These are phyloP conservation scores for Podaxis pistillaris DNA, from an alignment of 768 basidiomycete species.

Conservation along the genomic window DNA sequence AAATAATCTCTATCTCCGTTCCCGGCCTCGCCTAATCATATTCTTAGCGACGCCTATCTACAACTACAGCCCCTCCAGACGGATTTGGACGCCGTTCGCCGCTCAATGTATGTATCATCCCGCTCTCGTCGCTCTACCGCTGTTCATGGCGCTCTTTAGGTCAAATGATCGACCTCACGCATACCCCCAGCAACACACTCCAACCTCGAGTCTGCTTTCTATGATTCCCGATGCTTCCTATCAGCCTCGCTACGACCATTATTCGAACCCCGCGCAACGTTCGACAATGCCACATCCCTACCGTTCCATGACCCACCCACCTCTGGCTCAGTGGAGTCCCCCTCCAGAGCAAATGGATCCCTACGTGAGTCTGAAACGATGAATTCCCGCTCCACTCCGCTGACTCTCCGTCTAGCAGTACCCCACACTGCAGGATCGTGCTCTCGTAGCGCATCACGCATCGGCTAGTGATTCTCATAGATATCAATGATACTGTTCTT, in stretches of 20 bases:
- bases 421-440: slow-evolving; percentile 33
- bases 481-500: slow-evolving; percentile 33
- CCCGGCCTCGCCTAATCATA: slow-evolving; percentile 16
- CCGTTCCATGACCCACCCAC: slow-evolving; percentile 50
- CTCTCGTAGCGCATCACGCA: slow-evolving; percentile 36
- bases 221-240: slow-evolving; percentile 62
- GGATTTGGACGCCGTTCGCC: slow-evolving; percentile 43
- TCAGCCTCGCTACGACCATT: slow-evolving; percentile 53
- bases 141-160: slow-evolving; percentile 19
- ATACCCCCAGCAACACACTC: slow-evolving; percentile 44
- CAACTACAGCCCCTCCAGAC: slow-evolving; percentile 42
- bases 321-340: slow-evolving; percentile 55
- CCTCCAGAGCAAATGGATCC: slow-evolving; percentile 57
- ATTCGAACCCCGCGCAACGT: slow-evolving; percentile 35
- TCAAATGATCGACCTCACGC: slow-evolving; percentile 39
- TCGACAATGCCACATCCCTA: slow-evolving; percentile 37
- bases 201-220: slow-evolving; percentile 42
- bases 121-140: slow-evolving; percentile 4
- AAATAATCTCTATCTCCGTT: slow-evolving; percentile 19
- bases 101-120: slow-evolving; percentile 42
- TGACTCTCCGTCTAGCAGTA: slow-evolving; percentile 17
- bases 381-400: neutral
- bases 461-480: slow-evolving; percentile 40
- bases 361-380: slow-evolving; percentile 50
- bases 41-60: slow-evolving; percentile 42